Base-by-base conservation (phyloP, 805 yeast species). In the Saccharomyces mikatae region DNA sequence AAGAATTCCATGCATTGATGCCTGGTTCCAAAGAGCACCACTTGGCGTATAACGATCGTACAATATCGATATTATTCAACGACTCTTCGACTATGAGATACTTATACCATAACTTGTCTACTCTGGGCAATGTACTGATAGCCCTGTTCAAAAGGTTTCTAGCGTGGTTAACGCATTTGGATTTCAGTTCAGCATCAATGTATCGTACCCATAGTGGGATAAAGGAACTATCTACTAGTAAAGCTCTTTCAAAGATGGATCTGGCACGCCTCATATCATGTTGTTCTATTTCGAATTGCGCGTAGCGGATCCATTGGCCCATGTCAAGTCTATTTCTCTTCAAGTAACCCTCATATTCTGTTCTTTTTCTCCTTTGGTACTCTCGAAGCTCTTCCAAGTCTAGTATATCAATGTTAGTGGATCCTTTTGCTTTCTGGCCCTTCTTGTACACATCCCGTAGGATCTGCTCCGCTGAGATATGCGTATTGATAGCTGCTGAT, bases 261-360 rank as follows among this genome's bases (percentile, higher is more conserved):
- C 98, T 74, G 0, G 96, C 96, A 24, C 97, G 75, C 21, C 80
- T 76, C 56, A 80, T 76, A 63, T 92, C 96, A 56, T 82, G 85
- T 61, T 88, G 92, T 4, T 86, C 86, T 3, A 84, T 68, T 69
- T 92, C 99, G 80, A 90, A 89, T 55, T 79, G 80, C 0, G 97
- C 98, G 68, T 92, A 94, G 54, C 97, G 75, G 66, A 89, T 77
- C 97, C 98, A 94, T 66, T 90, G 96, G 1, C 89, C 86, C 63
- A 80, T 76, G 63, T 89, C 90, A 36, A 86, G 79, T 56, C 96
- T 74, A 66, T 92, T 92, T 60, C 94, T 79, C 61, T 94, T 81
- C 52, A 94, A 71, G n/a, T 91, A 95, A 60, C 84, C 84, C 70
- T 94, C 98, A 66, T 76, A 92, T 60, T 88, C 96, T 32, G 80